Evolutionary conservation across 2,329 filamentous ascomycete genomes (phyloP).

Genomic region (Diplodia corticola): DNA sequence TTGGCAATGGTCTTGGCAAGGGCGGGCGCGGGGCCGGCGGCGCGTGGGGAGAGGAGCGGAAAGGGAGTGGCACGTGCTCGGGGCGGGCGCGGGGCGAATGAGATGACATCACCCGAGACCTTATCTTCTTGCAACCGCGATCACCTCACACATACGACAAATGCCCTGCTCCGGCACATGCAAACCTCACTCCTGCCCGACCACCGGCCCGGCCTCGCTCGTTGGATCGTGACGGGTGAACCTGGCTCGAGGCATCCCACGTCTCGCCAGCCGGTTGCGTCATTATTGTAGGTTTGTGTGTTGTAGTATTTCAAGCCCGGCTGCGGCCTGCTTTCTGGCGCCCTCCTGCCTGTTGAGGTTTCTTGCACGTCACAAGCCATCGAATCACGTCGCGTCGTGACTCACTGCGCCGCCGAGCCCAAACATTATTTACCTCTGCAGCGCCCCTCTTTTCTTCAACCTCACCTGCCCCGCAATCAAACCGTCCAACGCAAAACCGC

Average conservation of each 20-base stretch:
- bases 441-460: not conserved
- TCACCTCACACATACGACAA: constrained; percentile 14
- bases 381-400: constrained; percentile 1
- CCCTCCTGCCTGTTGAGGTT: not conserved
- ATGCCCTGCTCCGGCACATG: not conserved
- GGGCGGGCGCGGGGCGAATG: not conserved
- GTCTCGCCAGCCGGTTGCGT: constrained; percentile 6
- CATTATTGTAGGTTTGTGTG: too few relatives aligned
- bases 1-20: not conserved
- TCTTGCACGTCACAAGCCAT: constrained; percentile 4
- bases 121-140: constrained; percentile 6
- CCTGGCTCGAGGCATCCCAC: not conserved
- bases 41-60: constrained; percentile 2
- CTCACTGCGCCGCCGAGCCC: not conserved
- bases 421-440: not conserved
- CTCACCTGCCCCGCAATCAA: not conserved
- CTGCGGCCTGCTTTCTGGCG: not conserved
- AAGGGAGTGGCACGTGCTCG: not conserved
- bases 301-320: not conserved
- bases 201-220: not conserved
- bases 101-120: constrained; percentile 17
- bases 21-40: not conserved
- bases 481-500: not conserved
- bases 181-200: not conserved
- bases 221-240: not conserved